Conservation (phyloP, 192 early-diverging fungal species). For the Umbelopsis isabellina region DNA sequence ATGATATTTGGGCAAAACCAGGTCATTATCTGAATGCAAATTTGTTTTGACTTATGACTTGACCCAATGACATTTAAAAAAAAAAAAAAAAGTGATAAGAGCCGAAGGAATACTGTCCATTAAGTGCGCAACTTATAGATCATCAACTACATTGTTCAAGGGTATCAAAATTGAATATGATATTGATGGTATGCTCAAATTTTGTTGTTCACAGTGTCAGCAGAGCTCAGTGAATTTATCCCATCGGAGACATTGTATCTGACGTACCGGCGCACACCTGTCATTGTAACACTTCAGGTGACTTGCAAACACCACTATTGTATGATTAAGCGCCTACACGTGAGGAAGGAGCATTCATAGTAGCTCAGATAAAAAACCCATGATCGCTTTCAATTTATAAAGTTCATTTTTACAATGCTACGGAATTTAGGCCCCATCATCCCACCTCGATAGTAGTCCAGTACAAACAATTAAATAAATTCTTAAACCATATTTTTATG, state of each 20-base stretch:
- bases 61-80: neutral
- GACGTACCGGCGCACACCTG: neutral
- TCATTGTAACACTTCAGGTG: constrained; percentile 3
- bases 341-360: neutral
- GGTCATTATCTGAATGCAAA: constrained; percentile 21
- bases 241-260: constrained; percentile 20
- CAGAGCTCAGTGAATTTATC: no score
- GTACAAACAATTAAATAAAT: no score
- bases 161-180: neutral
- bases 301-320: constrained; percentile 18
- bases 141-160: neutral
- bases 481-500: neutral
- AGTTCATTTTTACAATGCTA: no score
- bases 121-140: no score
- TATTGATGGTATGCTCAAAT: no score
- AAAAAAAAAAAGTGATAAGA: no score
- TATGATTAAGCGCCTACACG: neutral
- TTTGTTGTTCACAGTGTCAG: no score
- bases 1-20: constrained; percentile 8
- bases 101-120: no score
- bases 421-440: no score
- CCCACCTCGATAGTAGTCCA: no score
- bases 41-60: constrained; percentile 13
- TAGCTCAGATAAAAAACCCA: no score
- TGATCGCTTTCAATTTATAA: no score